phyloP scores from a whole-genome alignment of 108 stramenopile species.

The Heterococcus sp. region DNA sequence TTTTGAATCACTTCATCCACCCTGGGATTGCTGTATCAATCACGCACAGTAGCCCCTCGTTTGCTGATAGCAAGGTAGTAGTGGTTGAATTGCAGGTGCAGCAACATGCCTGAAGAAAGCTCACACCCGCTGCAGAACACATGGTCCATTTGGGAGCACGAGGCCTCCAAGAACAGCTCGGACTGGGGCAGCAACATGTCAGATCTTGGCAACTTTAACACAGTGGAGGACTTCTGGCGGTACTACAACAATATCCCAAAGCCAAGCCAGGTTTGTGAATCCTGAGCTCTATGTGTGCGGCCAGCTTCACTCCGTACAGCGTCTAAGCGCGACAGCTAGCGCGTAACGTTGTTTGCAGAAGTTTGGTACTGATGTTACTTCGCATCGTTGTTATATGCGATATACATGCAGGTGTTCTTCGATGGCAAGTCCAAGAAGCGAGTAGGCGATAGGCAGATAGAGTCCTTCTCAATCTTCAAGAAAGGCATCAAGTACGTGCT shows the following conservation, averaged over 20 bases:
- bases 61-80: no score
- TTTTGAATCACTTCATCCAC: no score
- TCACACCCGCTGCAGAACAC: conserved; percentile 34
- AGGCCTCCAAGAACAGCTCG: conserved; percentile 8
- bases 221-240: conserved; percentile 51
- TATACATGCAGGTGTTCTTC: conserved; percentile 37
- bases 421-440: conserved; percentile 41
- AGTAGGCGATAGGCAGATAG: conserved; percentile 32
- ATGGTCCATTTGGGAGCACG: conserved; percentile 43
- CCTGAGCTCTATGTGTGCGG: neutral
- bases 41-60: no score
- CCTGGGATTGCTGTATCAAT: no score
- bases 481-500: conserved; percentile 46
- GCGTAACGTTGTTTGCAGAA: no score
- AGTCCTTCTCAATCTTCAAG: conserved; percentile 49
- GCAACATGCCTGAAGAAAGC: no score
- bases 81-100: no score
- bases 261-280: conserved; percentile 46
- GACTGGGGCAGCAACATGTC: conserved; percentile 43
- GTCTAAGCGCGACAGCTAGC: neutral
- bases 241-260: conserved; percentile 48
- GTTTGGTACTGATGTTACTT: no score
- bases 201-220: conserved; percentile 37
- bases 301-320: neutral
- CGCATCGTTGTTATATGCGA: neutral